phyloP scores from a whole-genome alignment of 2,329 filamentous ascomycete species.

The Verticillium dahliae region DNA sequence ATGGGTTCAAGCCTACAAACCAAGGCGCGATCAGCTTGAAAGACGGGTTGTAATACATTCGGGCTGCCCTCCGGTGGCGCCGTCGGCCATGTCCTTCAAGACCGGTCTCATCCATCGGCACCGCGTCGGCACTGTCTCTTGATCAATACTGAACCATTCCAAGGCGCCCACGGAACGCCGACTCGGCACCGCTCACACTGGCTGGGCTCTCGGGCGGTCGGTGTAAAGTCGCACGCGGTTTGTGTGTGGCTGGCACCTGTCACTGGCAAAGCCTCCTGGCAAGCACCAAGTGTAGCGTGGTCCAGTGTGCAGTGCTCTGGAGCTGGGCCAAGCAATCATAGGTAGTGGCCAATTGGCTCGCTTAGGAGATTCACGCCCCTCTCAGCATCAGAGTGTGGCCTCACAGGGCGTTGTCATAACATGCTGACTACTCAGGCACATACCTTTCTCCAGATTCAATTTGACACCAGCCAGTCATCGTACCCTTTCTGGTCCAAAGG shows the following conservation, averaged over 20 bases:
- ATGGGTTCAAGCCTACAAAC: too few species aligned
- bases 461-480: not conserved
- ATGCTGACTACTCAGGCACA: not conserved
- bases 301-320: not conserved
- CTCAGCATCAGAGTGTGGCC: not conserved
- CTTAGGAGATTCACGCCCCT: not conserved
- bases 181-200: not conserved
- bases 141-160: not conserved
- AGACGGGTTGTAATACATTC: too few species aligned
- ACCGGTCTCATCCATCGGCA: not conserved
- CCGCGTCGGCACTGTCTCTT: not conserved
- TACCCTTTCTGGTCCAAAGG: not conserved
- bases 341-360: slow-evolving; percentile 4
- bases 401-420: slow-evolving; percentile 1
- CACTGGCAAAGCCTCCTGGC: not conserved
- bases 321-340: not conserved
- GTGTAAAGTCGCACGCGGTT: not conserved
- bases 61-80: too few species aligned
- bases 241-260: not conserved
- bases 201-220: not conserved
- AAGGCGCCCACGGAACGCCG: not conserved
- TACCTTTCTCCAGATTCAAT: not conserved
- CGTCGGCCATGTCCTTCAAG: not conserved
- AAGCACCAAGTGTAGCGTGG: not conserved
- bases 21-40: too few species aligned